Percentiles rank a stretch among this genome's conserved stretches.
These are phyloP conservation scores for Grigorovia humatica DNA, from an alignment of 805 yeast genomes.

Conservation along the genomic window DNA sequence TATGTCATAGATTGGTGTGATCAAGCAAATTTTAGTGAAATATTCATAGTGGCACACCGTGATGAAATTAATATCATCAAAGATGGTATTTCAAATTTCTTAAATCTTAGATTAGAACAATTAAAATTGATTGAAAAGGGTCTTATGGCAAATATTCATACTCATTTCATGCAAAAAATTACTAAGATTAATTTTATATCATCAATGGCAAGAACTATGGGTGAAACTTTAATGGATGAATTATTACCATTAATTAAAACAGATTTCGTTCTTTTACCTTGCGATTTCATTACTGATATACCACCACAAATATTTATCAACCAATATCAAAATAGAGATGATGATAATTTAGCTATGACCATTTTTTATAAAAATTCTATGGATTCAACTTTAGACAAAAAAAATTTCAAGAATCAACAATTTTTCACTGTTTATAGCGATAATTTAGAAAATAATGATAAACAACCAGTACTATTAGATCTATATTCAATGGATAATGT, in stretches of 20 bases:
- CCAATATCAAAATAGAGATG: conserved; percentile 64
- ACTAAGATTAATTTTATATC: conserved; percentile 34
- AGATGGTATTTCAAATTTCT: conserved; percentile 40
- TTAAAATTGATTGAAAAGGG: conserved; percentile 18
- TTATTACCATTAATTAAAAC: conserved; percentile 33
- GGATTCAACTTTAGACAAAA: conserved; percentile 72
- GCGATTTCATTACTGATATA: conserved; percentile 86
- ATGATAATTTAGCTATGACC: conserved; percentile 58
- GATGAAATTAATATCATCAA: conserved; percentile 39
- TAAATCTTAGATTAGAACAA: conserved; percentile 31
- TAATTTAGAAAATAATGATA: conserved; percentile 33
- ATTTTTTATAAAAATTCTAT: conserved; percentile 66
- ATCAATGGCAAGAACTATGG: conserved; percentile 45
- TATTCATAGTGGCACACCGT: conserved; percentile 50
- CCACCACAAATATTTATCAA: conserved; percentile 86
- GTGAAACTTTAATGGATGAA: conserved; percentile 45
- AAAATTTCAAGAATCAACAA: conserved; percentile 29
- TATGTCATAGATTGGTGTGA: conserved; percentile 92
- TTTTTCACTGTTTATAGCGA: conserved; percentile 60
- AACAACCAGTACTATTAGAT: conserved; percentile 47
- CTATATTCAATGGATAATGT: conserved; percentile 59
- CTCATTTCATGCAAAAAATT: conserved; percentile 23
- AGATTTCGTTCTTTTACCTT: conserved; percentile 77
- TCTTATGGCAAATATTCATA: conserved; percentile 16
- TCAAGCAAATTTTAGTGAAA: conserved; percentile 62